phyloP scores from a whole-genome alignment of 2,329 filamentous ascomycete genomes.

The Scedosporium minutisporum region DNA sequence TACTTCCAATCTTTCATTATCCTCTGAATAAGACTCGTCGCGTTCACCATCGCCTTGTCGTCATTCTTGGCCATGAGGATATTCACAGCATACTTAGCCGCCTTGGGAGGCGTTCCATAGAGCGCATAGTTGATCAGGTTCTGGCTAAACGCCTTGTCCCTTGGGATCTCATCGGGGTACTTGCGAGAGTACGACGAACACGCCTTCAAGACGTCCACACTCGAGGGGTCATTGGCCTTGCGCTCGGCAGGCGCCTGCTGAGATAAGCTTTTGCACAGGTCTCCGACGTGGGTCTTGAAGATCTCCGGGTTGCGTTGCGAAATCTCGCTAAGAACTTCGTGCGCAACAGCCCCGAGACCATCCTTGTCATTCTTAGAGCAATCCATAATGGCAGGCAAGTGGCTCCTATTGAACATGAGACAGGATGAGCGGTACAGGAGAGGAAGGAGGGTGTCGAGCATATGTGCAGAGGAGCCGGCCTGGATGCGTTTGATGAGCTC shows the following conservation, averaged over 20 bases:
- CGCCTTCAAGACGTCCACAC: conserved; percentile 88
- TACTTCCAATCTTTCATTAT: conserved; percentile 67
- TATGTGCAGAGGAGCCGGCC: conserved; percentile 48
- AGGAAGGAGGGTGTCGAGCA: conserved; percentile 72
- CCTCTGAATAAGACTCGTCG: conserved; percentile 71
- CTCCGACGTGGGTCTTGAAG: conserved; percentile 85
- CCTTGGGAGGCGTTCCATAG: conserved; percentile 69
- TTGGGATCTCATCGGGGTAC: conserved; percentile 73
- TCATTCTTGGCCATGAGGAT: conserved; percentile 69
- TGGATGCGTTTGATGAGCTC: conserved; percentile 79
- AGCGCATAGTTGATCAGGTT: conserved; percentile 76
- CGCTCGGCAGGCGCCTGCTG: conserved; percentile 65
- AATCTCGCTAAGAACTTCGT: conserved; percentile 85
- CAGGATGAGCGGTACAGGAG: conserved; percentile 76
- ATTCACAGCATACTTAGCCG: conserved; percentile 87
- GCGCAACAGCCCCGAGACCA: conserved; percentile 66
- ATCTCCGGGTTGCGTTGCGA: conserved; percentile 82
- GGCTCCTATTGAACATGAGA: conserved; percentile 87
- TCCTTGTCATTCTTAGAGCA: conserved; percentile 77
- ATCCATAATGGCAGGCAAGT: conserved; percentile 82
- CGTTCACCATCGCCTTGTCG: conserved; percentile 71
- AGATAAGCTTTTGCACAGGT: conserved; percentile 78
- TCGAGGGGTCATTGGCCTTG: conserved; percentile 57
- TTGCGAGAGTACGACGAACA: conserved; percentile 85
- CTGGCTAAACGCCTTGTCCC: conserved; percentile 70